Evolutionary conservation across 2,329 filamentous ascomycete species (phyloP).

Genomic region (Oidium heveae): DNA sequence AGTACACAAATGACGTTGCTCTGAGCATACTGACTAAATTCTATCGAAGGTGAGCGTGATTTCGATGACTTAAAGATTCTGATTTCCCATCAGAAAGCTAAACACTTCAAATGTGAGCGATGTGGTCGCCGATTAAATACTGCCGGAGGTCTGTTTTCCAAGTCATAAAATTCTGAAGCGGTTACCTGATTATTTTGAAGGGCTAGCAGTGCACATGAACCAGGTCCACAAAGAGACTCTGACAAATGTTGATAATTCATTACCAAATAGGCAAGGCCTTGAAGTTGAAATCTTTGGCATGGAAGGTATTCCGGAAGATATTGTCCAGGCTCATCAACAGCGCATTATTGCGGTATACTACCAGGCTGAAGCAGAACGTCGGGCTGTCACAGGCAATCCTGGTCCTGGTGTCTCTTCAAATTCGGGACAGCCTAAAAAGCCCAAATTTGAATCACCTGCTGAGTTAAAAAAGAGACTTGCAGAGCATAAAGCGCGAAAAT

Average conservation of each 20-base stretch:
- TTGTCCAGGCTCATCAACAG: slow-evolving; percentile 62
- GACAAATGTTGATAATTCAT: slow-evolving; percentile 69
- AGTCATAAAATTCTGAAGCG: background rate
- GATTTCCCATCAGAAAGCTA: slow-evolving; percentile 94
- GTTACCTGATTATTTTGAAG: slow-evolving; percentile 20
- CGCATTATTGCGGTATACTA: slow-evolving; percentile 70
- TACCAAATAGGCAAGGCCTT: slow-evolving; percentile 61
- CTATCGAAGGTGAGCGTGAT: slow-evolving; percentile 50
- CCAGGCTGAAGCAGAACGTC: slow-evolving; percentile 59
- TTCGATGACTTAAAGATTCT: slow-evolving; percentile 95
- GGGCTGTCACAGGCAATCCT: slow-evolving; percentile 62
- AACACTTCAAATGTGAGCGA: slow-evolving; percentile 92
- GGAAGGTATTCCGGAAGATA: slow-evolving; percentile 80
- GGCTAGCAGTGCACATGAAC: slow-evolving; percentile 88
- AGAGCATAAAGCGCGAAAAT: slow-evolving; percentile 45
- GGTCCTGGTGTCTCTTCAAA: slow-evolving; percentile 30
- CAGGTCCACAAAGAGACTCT: slow-evolving; percentile 94
- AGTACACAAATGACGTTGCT: slow-evolving; percentile 5
- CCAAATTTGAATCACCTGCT: slow-evolving; percentile 47
- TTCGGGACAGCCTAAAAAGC: slow-evolving; percentile 43
- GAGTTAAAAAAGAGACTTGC: slow-evolving; percentile 62
- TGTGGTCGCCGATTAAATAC: slow-evolving; percentile 79
- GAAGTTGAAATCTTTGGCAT: slow-evolving; percentile 96
- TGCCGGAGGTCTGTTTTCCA: slow-evolving; percentile 46
- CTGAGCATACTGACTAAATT: slow-evolving; percentile 1